Evolutionary conservation across 805 yeast genomes (phyloP), one percentile per base, ranked within the genome.

Genomic region (Nakazawaea anatomiae): DNA sequence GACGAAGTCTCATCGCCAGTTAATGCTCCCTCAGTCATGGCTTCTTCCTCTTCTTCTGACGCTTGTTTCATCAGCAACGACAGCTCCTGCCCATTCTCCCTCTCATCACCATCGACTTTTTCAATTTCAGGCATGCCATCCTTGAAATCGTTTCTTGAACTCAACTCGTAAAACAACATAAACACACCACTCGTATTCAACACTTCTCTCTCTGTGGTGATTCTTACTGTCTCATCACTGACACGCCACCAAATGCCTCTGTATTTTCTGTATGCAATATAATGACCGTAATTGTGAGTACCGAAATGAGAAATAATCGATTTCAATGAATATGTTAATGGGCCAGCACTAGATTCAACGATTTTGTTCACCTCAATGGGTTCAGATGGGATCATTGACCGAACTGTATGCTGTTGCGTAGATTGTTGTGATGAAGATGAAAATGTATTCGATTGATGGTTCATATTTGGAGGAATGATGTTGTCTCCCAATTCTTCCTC

Each of bases 201-300:
- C 1, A 90, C 97, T 62, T 91, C 96, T 3, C 77, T 77, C 62
- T 89, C 96, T 10, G 82, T 77, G 3, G 89, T 89, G 34, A 87
- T 76, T 53, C 89, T 82, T 3, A 91, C 96, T 3, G 83, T 82
- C 62, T 90, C 96, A 66, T 94, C 99, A 58, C 94, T 85, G 18
- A 91, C 85, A 63, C 96, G 79, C 96, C 97, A 91, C 99, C 99
- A 92, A 9, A 82, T 75, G 2, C 91, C 94, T 57, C 96, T 78
- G 52, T 71, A 77, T 60, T 82, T 85, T 61, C 97, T 80, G 69
- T 79, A 92, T 41, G 95, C 89, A 54, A 92, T 87, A 63, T 92
- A 92, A 66, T 92, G 99, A n/a, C 99, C 99, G 64, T 89, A 94
- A 60, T 92, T 90, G 60, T 94, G 97, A 1, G 96, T 87, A 46